Evolutionary conservation across 768 basidiomycete species (phyloP).

Genomic region (Sporobolomyces roseus): DNA sequence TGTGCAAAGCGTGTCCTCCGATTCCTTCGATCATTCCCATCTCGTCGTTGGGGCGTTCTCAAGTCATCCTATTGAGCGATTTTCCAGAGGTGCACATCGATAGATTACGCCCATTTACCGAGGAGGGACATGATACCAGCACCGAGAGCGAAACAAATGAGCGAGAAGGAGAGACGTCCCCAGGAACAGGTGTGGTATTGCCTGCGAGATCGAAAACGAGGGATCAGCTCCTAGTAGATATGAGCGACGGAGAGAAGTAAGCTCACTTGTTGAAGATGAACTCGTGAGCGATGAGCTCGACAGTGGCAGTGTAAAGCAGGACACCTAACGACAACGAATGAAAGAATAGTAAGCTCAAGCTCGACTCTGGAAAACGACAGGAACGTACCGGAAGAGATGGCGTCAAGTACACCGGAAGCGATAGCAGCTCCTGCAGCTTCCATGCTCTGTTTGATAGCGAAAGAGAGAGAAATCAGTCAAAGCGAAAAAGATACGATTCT

Average conservation of each 20-base stretch:
- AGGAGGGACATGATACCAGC: constrained; percentile 41
- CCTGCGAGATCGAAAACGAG: background rate
- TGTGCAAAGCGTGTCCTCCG: too few species aligned
- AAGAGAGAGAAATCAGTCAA: too few species aligned
- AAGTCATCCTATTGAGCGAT: too few species aligned
- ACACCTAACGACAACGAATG: too few species aligned
- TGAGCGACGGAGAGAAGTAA: background rate
- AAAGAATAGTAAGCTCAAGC: too few species aligned
- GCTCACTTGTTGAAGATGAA: constrained; percentile 33
- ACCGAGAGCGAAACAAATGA: constrained; percentile 37
- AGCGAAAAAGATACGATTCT: too few species aligned
- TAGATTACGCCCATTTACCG: constrained; percentile 11
- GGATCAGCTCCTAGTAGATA: too few species aligned
- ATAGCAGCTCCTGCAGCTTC: constrained; percentile 26
- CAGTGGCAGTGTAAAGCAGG: constrained; percentile 42
- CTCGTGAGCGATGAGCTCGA: constrained; percentile 43
- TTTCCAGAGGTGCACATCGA: too few species aligned
- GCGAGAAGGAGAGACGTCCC: constrained; percentile 30
- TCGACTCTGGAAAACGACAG: background rate
- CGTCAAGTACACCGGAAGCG: constrained; percentile 42
- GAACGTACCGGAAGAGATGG: constrained; percentile 40
- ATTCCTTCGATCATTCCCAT: too few species aligned
- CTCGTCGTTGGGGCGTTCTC: too few species aligned
- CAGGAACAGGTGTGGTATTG: constrained; percentile 39
- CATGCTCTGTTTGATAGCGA: too few species aligned